Evolutionary conservation across 805 yeast species (phyloP).

Genomic region (Candida coleopterorum): DNA sequence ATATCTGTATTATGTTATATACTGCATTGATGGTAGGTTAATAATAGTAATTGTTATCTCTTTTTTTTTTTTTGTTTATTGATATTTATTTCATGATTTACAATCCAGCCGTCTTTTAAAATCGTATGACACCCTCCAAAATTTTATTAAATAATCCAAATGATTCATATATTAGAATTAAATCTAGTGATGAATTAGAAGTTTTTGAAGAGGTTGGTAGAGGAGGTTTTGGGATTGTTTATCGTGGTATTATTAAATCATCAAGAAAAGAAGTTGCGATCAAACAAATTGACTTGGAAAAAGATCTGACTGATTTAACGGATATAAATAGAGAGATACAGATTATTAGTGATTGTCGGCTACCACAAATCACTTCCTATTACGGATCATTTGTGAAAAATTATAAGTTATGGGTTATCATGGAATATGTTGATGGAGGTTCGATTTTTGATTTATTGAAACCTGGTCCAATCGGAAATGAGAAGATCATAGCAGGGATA

Average conservation of each 20-base stretch:
- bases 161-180: conserved; percentile 2
- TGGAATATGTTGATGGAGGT: conserved; percentile 82
- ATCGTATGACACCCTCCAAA: conserved; percentile 1
- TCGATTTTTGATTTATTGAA: conserved; percentile 60
- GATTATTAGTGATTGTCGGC: conserved; percentile 62
- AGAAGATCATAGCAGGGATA: conserved; percentile 45
- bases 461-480: conserved; percentile 57
- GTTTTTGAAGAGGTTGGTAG: conserved; percentile 58
- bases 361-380: conserved; percentile 59
- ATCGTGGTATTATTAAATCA: conserved; percentile 50
- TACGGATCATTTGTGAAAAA: conserved; percentile 69
- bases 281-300: conserved; percentile 68
- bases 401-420: conserved; percentile 70
- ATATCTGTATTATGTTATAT: too few species aligned
- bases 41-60: not conserved
- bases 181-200: conserved; percentile 35
- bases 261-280: conserved; percentile 47
- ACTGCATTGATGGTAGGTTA: too few species aligned
- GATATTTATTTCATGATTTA: too few species aligned
- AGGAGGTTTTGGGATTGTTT: conserved; percentile 79
- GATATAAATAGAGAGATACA: conserved; percentile 73
- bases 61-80: too few species aligned
- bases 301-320: conserved; percentile 55
- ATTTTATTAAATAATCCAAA: not conserved
- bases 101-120: too few species aligned